Base-by-base conservation (phyloP, 148 eudicot species). In the Fagopyrum esculentum region DNA sequence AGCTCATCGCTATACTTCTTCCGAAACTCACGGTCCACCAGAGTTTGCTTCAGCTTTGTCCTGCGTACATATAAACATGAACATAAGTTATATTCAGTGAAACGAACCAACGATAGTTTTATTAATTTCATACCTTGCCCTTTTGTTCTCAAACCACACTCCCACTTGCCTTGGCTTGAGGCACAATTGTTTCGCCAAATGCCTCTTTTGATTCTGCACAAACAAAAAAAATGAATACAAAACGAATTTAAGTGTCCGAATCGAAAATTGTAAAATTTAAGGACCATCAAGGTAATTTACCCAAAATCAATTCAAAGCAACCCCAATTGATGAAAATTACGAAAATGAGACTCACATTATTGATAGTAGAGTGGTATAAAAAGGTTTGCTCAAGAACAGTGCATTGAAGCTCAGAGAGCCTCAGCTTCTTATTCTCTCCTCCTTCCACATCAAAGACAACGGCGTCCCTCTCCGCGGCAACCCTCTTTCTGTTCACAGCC, bases 131-230 rank as follows among this genome's bases (percentile, higher is more conserved):
- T 3, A 66, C 74, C 74, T 71, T 46, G 73, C 73, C 35, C 74
- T 71, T 46, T 52, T 71, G 74, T 71, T 71, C 45, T 71, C 55
- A 19, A 71, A 71, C 74, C 74, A 71, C 29, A 47, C 55, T 47
- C 45, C 74, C 6, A 71, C 74, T 71, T 71, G 74, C 45, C 54
- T 71, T 46, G 74, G 74, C 55, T 45, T 71, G 35, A 71, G 74
- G 52, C 19, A 10, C 74, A 71, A 71, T 17, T 71, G 52, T 4
- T 46, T 49, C 2, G 74, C 74, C 55, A 71, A 49, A 26, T 45
- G 9, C 15, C 46, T 8, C 74, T 71, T 71, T 54, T 71, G 46
- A 15, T 71, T 71, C 74, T 71, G 10, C 40, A 66, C 1, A 30
- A 55, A 15, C 59, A 15, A 4, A 16, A 63, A 9, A 22, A 43